Base-by-base conservation (phyloP, 306 rosid genomes). In the Neltuma alba region DNA sequence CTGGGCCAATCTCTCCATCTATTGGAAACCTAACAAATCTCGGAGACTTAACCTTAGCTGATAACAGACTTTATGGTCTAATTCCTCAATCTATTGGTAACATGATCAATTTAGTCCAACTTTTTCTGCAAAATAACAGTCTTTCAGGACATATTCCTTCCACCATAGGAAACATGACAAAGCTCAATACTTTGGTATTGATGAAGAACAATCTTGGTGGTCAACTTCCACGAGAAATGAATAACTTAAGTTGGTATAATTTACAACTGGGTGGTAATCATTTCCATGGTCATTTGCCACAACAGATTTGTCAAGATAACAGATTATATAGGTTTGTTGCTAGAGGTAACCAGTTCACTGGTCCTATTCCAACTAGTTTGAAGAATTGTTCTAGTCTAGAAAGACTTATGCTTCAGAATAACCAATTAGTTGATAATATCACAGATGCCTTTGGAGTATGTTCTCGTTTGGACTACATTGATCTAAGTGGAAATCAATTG, bases 1-100 rank as follows among this genome's bases (percentile, higher is more conserved):
- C 3, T 13, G 72, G 72, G 3, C 2, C 79, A 41, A 42, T 76
- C 54, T 68, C 79, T 40, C 27, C 55, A 7, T 58, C 8, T 1
- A 18, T 69, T 1, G 74, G 55, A 40, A 67, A 38, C 8, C 15
- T 38, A 0, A 23, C 50, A 21, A 67, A 40, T 5, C 50, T 67
- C 1, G 0, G 4, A 1, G 0, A 0, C 0, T 67, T 11, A 20
- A 0, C 0, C 20, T 6, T 67, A 1, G 0, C 1, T 3, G 0
- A 12, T 0, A 64, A 64, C 44, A 34, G 4, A 64, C 11, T 64
- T 33, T 28, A 0, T 12, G 66, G 66, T 28, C 37, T n/a, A 60
- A 5, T 60, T 27, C 70, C 70, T 2, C 16, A 1, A 8, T 65
- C 70, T 28, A 65, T 65, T 18, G 70, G 70, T 0, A 65, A 65